Evolutionary conservation across 495 filamentous ascomycete species (phyloP).

Genomic region (Amniculicola lignicola): DNA sequence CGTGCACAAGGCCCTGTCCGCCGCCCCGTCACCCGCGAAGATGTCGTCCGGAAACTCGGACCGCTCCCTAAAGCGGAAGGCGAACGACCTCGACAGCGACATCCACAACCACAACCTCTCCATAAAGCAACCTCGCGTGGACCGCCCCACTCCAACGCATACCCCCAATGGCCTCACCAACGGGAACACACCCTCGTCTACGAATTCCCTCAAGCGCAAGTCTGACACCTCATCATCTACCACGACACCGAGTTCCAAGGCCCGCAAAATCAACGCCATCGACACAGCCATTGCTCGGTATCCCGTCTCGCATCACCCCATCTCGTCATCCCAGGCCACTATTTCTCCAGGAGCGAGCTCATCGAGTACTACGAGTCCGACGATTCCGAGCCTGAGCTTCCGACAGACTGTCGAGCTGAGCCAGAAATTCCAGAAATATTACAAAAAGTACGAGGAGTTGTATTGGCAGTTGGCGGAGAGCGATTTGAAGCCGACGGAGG

Average conservation of each 20-base stretch:
- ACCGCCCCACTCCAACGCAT: conserved; percentile 18
- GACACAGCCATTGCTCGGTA: conserved; percentile 29
- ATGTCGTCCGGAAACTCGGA: conserved; percentile 21
- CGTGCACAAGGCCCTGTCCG: conserved; percentile 30
- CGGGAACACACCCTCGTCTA: conserved; percentile 19
- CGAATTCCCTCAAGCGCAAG: conserved; percentile 30
- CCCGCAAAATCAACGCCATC: conserved; percentile 27
- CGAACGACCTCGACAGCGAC: conserved; percentile 31
- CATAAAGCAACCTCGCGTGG: conserved; percentile 26
- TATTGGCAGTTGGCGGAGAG: conserved; percentile 30
- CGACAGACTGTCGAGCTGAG: conserved; percentile 34
- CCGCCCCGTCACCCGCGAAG: conserved; percentile 31
- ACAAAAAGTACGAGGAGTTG: conserved; percentile 34
- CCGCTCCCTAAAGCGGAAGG: conserved; percentile 37
- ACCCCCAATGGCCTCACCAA: conserved; percentile 20
- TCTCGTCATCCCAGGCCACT: neutral
- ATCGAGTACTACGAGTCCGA: conserved; percentile 21
- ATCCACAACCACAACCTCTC: conserved; percentile 29
- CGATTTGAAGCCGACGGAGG: conserved; percentile 19
- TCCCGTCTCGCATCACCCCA: conserved; percentile 2
- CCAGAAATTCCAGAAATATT: conserved; percentile 35
- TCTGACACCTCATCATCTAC: conserved; percentile 20
- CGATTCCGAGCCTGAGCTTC: conserved; percentile 26
- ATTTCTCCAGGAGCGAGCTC: conserved; percentile 27
- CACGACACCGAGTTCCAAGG: conserved; percentile 18